Conservation (phyloP, 2,329 filamentous ascomycete genomes). For the Colletotrichum shisoi region DNA sequence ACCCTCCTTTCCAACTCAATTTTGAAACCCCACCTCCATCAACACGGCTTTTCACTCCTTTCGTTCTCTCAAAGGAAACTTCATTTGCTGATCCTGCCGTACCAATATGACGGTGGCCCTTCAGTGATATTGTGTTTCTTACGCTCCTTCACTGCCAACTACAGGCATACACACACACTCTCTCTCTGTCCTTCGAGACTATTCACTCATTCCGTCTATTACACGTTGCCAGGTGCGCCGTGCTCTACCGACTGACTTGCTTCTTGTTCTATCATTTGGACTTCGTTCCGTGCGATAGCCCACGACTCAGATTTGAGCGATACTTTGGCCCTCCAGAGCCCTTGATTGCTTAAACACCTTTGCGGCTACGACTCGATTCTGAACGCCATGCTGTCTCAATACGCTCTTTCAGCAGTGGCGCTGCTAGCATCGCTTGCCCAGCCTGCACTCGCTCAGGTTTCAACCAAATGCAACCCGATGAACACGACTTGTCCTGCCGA, state of each 20-base stretch:
- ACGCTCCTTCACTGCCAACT: constrained; percentile 5
- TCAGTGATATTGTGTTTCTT: constrained; percentile 12
- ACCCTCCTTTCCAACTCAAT: constrained; percentile 24
- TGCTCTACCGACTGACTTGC: constrained; percentile 4
- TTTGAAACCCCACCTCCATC: constrained; percentile 26
- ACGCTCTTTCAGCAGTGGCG: constrained; percentile 48
- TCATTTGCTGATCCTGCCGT: constrained; percentile 10
- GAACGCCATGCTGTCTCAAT: constrained; percentile 44
- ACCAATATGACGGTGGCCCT: constrained; percentile 12
- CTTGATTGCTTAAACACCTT: neutral
- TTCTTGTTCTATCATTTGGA: neutral
- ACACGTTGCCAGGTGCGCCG: constrained; percentile 20
- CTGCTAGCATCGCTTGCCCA: constrained; percentile 56
- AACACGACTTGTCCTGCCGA: constrained; percentile 74
- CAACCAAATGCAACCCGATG: constrained; percentile 78
- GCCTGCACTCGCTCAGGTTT: constrained; percentile 73
- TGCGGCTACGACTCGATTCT: neutral
- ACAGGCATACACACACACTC: constrained; percentile 21
- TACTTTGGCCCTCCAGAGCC: too few relatives aligned
- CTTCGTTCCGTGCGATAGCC: constrained; percentile 15
- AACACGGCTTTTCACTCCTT: constrained; percentile 9
- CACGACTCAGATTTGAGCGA: neutral
- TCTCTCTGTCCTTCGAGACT: constrained; percentile 18
- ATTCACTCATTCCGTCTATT: constrained; percentile 24
- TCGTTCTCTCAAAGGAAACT: constrained; percentile 8